These are phyloP conservation scores for Mycena polygramma DNA, from an alignment of 768 basidiomycete species.

Conservation along the genomic window DNA sequence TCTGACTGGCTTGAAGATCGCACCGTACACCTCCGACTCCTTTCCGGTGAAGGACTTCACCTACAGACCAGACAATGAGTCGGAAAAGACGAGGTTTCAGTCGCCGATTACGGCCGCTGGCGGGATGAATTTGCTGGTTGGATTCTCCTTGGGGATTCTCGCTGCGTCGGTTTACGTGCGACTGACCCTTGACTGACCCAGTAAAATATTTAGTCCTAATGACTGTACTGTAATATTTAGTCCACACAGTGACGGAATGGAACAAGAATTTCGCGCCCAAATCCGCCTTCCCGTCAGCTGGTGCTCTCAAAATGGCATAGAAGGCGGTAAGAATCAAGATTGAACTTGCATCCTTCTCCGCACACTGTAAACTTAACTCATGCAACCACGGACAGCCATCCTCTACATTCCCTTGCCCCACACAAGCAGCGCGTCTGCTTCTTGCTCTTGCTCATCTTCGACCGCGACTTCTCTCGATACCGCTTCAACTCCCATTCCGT, in stretches of 20 bases:
- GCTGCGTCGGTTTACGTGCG: slow-evolving; percentile 18
- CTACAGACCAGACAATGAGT: slow-evolving; percentile 35
- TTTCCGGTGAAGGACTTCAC: slow-evolving; percentile 11
- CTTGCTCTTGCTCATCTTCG: slow-evolving; percentile 20
- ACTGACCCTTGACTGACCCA: slow-evolving; percentile 3
- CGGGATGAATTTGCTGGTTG: slow-evolving; percentile 24
- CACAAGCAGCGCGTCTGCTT: slow-evolving; percentile 24
- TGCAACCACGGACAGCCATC: slow-evolving; percentile 28
- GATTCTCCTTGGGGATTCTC: slow-evolving; percentile 32
- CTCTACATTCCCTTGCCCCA: slow-evolving; percentile 22
- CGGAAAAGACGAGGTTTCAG: background rate
- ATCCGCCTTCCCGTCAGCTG: too few species aligned
- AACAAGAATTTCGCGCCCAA: too few species aligned
- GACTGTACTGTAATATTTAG: too few species aligned
- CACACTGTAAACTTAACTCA: background rate
- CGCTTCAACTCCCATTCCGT: slow-evolving; percentile 15
- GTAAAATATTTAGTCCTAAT: too few species aligned
- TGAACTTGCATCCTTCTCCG: background rate
- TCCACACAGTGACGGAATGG: too few species aligned
- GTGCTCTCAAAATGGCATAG: too few species aligned
- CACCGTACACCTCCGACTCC: slow-evolving; percentile 38
- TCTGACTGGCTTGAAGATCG: slow-evolving; percentile 60
- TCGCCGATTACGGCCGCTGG: background rate
- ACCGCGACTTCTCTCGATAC: slow-evolving; percentile 8
- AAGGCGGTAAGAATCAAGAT: too few species aligned